phyloP scores from a whole-genome alignment of 2,329 filamentous ascomycete genomes.

The Aspergillus alliaceus region DNA sequence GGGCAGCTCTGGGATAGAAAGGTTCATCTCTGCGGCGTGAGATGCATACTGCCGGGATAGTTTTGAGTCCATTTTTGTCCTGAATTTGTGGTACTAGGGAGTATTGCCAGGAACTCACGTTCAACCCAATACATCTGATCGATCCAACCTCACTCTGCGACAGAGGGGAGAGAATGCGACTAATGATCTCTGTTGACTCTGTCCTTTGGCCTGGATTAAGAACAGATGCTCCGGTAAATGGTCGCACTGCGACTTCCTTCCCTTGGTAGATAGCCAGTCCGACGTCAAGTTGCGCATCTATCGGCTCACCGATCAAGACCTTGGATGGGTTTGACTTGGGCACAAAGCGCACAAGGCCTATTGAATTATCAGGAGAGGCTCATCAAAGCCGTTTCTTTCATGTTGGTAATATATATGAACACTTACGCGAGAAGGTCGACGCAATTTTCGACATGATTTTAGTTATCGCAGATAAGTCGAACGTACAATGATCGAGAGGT shows the following conservation, averaged over 20 bases:
- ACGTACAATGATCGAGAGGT: too few relatives aligned
- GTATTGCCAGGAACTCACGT: constrained; percentile 35
- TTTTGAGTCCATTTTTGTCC: background rate
- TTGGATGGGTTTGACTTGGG: constrained; percentile 52
- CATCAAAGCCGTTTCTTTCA: too few relatives aligned
- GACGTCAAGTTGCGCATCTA: constrained; percentile 55
- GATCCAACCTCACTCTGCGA: constrained; percentile 53
- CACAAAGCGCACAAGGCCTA: constrained; percentile 61
- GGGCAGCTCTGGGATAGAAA: constrained; percentile 55
- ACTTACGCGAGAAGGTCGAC: constrained; percentile 38
- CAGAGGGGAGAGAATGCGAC: constrained; percentile 53
- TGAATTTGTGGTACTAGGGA: background rate
- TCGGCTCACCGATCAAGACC: constrained; percentile 58
- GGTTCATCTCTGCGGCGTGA: constrained; percentile 54
- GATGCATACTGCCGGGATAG: constrained; percentile 45
- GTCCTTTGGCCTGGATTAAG: constrained; percentile 56
- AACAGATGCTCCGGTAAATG: constrained; percentile 61
- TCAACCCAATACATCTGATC: constrained; percentile 61
- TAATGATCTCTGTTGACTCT: constrained; percentile 36
- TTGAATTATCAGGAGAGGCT: too few relatives aligned
- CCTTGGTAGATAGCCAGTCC: constrained; percentile 58
- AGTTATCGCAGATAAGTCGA: background rate
- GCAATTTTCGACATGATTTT: constrained; percentile 35
- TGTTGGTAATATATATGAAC: background rate
- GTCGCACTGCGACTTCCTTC: constrained; percentile 55